Evolutionary conservation across 2,329 filamentous ascomycete species (phyloP).

Genomic region (Raffaelea ambrosiae): DNA sequence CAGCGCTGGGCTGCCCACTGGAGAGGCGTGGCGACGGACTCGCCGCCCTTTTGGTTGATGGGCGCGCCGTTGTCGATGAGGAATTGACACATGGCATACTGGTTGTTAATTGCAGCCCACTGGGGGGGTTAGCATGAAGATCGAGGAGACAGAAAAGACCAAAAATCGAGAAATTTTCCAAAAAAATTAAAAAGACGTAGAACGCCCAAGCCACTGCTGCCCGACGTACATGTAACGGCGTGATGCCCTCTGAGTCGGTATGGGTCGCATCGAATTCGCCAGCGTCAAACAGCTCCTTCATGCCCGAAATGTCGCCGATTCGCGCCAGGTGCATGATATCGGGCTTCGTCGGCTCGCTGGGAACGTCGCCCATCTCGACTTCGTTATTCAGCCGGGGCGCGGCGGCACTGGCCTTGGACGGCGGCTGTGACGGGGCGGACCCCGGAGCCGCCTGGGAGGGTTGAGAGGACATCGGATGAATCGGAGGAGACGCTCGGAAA

Average conservation of each 20-base stretch:
- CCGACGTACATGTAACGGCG: conserved; percentile 83
- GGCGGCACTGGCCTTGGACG: conserved; percentile 43
- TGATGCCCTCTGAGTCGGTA: conserved; percentile 86
- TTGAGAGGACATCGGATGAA: background rate
- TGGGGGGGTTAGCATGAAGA: conserved; percentile 28
- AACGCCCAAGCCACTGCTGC: too few species aligned
- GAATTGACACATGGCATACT: conserved; percentile 94
- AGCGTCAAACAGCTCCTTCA: conserved; percentile 83
- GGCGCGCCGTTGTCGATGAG: conserved; percentile 77
- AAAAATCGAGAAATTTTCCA: background rate
- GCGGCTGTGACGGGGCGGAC: conserved; percentile 41
- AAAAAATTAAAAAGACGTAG: conserved; percentile 1
- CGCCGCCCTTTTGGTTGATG: conserved; percentile 91
- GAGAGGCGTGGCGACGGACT: conserved; percentile 85
- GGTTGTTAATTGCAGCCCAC: conserved; percentile 99
- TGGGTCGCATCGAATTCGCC: conserved; percentile 77
- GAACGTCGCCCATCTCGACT: conserved; percentile 43
- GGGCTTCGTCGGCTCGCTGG: conserved; percentile 31
- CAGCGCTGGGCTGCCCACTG: conserved; percentile 97
- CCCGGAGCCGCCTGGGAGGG: conserved; percentile 24
- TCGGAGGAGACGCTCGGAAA: background rate
- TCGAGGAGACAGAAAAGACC: background rate
- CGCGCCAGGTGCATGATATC: conserved; percentile 96
- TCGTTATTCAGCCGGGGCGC: conserved; percentile 48
- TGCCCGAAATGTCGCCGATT: conserved; percentile 73